Conservation (phyloP, 257 asterid species). For the Rubia yunnanensis region DNA sequence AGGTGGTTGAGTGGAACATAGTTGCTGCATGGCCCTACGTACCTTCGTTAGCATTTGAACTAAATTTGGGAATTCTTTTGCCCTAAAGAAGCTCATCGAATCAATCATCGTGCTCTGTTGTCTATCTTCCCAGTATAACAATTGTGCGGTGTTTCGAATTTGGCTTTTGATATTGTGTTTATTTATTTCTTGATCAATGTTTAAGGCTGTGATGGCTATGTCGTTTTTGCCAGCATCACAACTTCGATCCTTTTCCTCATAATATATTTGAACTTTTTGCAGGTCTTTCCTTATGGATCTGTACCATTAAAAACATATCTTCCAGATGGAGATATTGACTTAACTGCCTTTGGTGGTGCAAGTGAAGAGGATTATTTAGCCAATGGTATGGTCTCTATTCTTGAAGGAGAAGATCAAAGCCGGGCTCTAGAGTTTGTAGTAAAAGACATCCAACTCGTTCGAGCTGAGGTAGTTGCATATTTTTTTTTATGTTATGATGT, state of each 20-base stretch:
- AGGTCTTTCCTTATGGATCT: slow-evolving; percentile 92
- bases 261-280: slow-evolving; percentile 18
- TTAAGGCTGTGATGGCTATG: background rate
- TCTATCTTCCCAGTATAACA: too few relatives aligned
- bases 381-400: slow-evolving; percentile 44
- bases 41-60: background rate
- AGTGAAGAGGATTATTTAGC: slow-evolving; percentile 52
- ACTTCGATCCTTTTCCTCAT: background rate
- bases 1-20: background rate
- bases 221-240: background rate
- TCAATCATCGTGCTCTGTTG: background rate
- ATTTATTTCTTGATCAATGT: background rate
- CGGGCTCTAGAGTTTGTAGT: slow-evolving; percentile 45
- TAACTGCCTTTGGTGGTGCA: slow-evolving; percentile 65
- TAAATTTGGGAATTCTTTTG: background rate
- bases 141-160: background rate
- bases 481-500: slow-evolving; percentile 5
- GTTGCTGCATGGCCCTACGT: background rate
- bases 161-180: background rate
- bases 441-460: slow-evolving; percentile 76
- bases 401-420: slow-evolving; percentile 57
- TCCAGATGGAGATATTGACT: slow-evolving; percentile 96
- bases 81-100: background rate
- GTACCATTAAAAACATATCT: slow-evolving; percentile 92
- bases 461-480: slow-evolving; percentile 63